A percentile compares a stretch with the other conserved stretches of the same genome.
Conservation (phyloP, 2,329 filamentous ascomycete species). For the Rhynchosporium graminicola region DNA sequence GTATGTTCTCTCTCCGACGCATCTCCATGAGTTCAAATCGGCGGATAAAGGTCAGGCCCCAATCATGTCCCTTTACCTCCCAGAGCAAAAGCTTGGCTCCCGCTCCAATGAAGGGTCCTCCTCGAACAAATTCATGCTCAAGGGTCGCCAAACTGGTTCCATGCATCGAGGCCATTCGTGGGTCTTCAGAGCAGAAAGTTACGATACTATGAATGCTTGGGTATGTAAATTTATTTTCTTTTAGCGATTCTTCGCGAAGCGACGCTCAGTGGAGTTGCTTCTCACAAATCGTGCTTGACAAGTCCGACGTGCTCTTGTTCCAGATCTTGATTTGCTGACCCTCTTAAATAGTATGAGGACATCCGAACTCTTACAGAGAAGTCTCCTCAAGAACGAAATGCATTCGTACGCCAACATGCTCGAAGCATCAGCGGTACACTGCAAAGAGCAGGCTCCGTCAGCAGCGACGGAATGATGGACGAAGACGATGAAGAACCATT, state of each 20-base stretch:
- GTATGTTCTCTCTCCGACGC: constrained; percentile 95
- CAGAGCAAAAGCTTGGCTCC: constrained; percentile 92
- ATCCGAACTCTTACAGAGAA: constrained; percentile 89
- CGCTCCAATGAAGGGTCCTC: constrained; percentile 80
- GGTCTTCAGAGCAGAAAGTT: constrained; percentile 70
- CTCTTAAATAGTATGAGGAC: constrained; percentile 67
- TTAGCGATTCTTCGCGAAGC: not conserved
- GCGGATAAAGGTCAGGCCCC: constrained; percentile 89
- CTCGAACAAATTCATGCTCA: constrained; percentile 97
- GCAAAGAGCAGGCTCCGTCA: constrained; percentile 59
- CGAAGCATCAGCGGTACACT: constrained; percentile 73
- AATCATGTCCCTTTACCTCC: constrained; percentile 93
- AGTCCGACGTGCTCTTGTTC: not conserved
- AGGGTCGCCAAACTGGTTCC: constrained; percentile 87
- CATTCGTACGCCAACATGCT: constrained; percentile 81
- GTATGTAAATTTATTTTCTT: constrained; percentile 8
- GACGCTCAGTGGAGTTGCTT: not conserved
- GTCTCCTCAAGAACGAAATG: constrained; percentile 82
- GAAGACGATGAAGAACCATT: constrained; percentile 71
- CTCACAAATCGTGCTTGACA: not conserved
- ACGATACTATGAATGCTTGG: constrained; percentile 97
- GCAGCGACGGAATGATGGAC: constrained; percentile 76
- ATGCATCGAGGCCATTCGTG: constrained; percentile 83
- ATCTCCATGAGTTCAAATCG: constrained; percentile 99
- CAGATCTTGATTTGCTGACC: not conserved